phyloP scores from a whole-genome alignment of 2,329 filamentous ascomycete genomes.

The Diplodia seriata region DNA sequence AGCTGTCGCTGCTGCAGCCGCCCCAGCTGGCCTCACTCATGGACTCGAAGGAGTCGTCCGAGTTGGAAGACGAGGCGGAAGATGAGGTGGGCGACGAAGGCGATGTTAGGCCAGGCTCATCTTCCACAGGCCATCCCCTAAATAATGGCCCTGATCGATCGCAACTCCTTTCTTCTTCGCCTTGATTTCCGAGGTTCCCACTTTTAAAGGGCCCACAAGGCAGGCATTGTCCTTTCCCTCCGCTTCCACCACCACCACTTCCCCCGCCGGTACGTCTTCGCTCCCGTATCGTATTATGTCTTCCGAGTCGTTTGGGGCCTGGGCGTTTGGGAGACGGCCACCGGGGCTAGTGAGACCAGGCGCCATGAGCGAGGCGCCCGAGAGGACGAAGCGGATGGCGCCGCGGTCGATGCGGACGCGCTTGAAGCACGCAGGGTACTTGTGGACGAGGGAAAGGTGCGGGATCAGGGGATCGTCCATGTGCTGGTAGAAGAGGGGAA shows the following conservation, averaged over 20 bases:
- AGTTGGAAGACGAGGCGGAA: neutral
- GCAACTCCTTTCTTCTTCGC: slow-evolving; percentile 92
- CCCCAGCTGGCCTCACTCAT: slow-evolving; percentile 28
- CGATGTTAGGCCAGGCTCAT: slow-evolving; percentile 62
- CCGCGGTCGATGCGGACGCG: slow-evolving; percentile 91
- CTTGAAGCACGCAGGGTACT: slow-evolving; percentile 84
- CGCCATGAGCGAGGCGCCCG: slow-evolving; percentile 93
- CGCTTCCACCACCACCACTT: slow-evolving; percentile 86
- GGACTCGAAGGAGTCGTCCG: slow-evolving; percentile 25
- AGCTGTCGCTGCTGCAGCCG: slow-evolving; percentile 24
- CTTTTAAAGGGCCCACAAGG: slow-evolving; percentile 82
- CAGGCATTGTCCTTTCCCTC: slow-evolving; percentile 95
- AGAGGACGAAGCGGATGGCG: slow-evolving; percentile 94
- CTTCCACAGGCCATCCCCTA: slow-evolving; percentile 94
- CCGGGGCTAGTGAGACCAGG: slow-evolving; percentile 87
- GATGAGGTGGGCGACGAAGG: slow-evolving; percentile 27
- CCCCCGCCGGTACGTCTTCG: slow-evolving; percentile 78
- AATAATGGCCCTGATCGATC: slow-evolving; percentile 90
- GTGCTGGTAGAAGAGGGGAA: slow-evolving; percentile 91
- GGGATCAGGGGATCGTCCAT: slow-evolving; percentile 79
- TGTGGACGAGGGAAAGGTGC: slow-evolving; percentile 87
- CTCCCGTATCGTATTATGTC: slow-evolving; percentile 51
- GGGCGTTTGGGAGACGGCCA: slow-evolving; percentile 73
- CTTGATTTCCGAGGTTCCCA: slow-evolving; percentile 90
- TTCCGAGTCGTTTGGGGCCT: slow-evolving; percentile 50